Conservation (phyloP, 2,329 filamentous ascomycete genomes). For the Alternaria sp. region DNA sequence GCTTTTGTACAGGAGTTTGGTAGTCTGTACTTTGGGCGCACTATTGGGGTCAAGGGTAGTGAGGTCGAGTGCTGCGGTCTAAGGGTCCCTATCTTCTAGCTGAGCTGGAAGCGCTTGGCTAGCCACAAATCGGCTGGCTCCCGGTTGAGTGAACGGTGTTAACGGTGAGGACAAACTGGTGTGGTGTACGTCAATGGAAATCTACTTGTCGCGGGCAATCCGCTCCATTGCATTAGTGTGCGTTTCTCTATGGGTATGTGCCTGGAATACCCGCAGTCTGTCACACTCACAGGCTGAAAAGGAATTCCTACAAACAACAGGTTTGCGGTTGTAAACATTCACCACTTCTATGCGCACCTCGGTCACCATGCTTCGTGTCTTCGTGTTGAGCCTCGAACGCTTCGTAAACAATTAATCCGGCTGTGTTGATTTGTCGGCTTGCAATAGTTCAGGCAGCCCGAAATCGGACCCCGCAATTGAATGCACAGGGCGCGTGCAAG, state of each 20-base stretch:
- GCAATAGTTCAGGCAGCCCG: slow-evolving; percentile 9
- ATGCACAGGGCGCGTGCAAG: slow-evolving; percentile 19
- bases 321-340: not conserved
- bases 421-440: slow-evolving; percentile 3
- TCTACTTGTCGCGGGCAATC: slow-evolving; percentile 4
- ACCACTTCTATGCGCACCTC: slow-evolving; percentile 5
- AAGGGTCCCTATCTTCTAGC: slow-evolving; percentile 58
- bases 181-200: slow-evolving; percentile 4
- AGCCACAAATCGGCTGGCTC: slow-evolving; percentile 14
- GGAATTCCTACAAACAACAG: not conserved
- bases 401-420: slow-evolving; percentile 5
- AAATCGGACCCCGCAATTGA: slow-evolving; percentile 24
- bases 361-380: not conserved
- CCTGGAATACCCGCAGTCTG: slow-evolving; percentile 19
- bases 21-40: slow-evolving; percentile 71
- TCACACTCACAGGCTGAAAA: slow-evolving; percentile 5
- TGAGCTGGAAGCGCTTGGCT: slow-evolving; percentile 3
- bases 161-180: slow-evolving; percentile 1
- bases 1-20: slow-evolving; percentile 72
- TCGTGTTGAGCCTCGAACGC: not conserved
- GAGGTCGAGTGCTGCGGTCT: slow-evolving; percentile 80
- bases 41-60: slow-evolving; percentile 71
- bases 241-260: slow-evolving; percentile 1
- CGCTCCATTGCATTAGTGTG: slow-evolving; percentile 10
- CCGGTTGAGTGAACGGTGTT: slow-evolving; percentile 5